Conservation (phyloP, 179 eudicot genomes). For the Actinidia arguta region DNA sequence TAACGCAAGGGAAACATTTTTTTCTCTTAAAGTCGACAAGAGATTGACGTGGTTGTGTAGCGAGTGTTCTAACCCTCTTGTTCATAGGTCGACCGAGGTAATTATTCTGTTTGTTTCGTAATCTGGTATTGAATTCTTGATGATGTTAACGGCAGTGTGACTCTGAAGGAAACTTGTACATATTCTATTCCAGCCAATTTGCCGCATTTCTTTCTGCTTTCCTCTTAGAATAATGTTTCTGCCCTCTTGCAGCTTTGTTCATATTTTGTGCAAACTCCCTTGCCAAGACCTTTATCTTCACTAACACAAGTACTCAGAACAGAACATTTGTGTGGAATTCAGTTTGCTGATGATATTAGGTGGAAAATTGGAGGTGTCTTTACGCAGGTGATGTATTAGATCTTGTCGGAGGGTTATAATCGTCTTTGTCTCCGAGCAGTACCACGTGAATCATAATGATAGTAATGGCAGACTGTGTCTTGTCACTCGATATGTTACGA, state of each 20-base stretch:
- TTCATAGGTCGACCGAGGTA: conserved; percentile 20
- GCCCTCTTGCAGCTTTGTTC: background rate
- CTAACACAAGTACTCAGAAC: background rate
- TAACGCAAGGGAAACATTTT: conserved; percentile 61
- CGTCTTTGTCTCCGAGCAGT: no score
- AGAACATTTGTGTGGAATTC: no score
- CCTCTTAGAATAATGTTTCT: background rate
- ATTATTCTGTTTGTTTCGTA: background rate
- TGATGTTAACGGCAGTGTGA: background rate
- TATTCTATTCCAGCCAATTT: background rate
- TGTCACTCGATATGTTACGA: no score
- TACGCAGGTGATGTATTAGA: no score
- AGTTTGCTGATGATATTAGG: no score
- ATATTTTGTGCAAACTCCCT: background rate
- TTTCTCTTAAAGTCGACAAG: conserved; percentile 64
- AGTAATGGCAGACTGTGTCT: no score
- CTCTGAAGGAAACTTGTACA: background rate
- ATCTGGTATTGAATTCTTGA: background rate
- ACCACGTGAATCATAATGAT: no score
- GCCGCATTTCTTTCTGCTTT: background rate
- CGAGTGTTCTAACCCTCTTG: conserved; percentile 48
- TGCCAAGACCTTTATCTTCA: background rate
- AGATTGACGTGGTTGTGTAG: conserved; percentile 63
- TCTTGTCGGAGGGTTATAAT: no score
- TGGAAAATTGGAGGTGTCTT: no score